Conservation (phyloP, 169 alveolate genomes). For the Eimeria praecox region DNA sequence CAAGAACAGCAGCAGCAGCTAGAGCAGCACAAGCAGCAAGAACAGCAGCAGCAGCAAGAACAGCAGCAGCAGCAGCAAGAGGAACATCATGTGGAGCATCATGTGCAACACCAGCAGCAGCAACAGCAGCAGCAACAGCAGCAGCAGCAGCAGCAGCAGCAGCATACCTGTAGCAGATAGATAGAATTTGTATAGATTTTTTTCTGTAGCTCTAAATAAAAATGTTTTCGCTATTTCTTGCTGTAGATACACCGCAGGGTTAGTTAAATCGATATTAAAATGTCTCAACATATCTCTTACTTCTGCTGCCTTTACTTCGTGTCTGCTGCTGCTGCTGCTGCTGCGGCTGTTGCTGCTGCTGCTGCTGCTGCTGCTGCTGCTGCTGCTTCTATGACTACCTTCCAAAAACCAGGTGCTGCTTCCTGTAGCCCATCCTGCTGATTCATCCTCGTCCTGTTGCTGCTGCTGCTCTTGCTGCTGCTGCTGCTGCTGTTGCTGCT, state of each 20-base stretch:
- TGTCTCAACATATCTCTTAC: not conserved
- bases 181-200: conserved; percentile 27
- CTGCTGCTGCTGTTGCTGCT: conserved; percentile 48
- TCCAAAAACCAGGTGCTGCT: conserved; percentile 27
- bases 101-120: conserved; percentile 20
- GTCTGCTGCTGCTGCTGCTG: not conserved
- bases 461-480: conserved; percentile 22
- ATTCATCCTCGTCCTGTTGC: conserved; percentile 3
- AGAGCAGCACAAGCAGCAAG: conserved; percentile 38
- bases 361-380: conserved; percentile 13
- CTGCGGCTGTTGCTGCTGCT: not conserved
- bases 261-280: conserved; percentile 22
- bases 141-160: conserved; percentile 27
- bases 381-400: not conserved
- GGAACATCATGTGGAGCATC: not conserved
- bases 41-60: conserved; percentile 37
- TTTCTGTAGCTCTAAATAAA: not conserved
- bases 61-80: conserved; percentile 36
- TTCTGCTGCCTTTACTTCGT: conserved; percentile 22
- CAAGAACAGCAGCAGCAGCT: conserved; percentile 16
- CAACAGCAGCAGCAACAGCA: conserved; percentile 28
- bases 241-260: conserved; percentile 51
- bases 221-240: conserved; percentile 57
- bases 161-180: not conserved
- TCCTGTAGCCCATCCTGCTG: not conserved